phyloP scores from a whole-genome alignment of 495 filamentous ascomycete genomes.

The Penicillium chermesinum region DNA sequence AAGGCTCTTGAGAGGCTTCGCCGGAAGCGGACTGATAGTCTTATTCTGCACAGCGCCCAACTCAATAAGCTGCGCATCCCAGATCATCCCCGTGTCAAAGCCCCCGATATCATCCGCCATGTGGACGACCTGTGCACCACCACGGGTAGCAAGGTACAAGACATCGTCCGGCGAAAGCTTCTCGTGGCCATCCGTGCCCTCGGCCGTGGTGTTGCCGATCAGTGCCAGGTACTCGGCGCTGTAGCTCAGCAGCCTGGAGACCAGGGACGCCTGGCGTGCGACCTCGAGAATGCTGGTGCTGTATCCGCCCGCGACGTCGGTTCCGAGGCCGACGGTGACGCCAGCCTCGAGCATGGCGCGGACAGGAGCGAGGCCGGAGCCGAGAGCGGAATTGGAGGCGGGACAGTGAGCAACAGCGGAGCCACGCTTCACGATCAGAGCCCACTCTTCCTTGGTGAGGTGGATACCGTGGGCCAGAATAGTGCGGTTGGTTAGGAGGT shows the following conservation, averaged over 20 bases:
- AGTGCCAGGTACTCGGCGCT: slow-evolving; percentile 6
- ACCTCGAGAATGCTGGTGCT: slow-evolving; percentile 71
- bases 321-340: slow-evolving; percentile 77
- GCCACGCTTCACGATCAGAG: slow-evolving; percentile 52
- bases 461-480: slow-evolving; percentile 88
- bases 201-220: slow-evolving; percentile 4
- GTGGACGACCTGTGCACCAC: slow-evolving; percentile 74
- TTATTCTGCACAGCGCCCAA: slow-evolving; percentile 37
- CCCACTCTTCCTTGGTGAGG: slow-evolving; percentile 57
- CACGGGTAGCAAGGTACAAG: slow-evolving; percentile 77
- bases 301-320: slow-evolving; percentile 86
- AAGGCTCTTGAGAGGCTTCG: background rate
- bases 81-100: slow-evolving; percentile 83
- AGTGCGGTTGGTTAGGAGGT: slow-evolving; percentile 62
- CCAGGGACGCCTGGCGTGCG: slow-evolving; percentile 70
- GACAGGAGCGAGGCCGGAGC: slow-evolving; percentile 68
- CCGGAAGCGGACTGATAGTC: slow-evolving; percentile 7
- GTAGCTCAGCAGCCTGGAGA: slow-evolving; percentile 50
- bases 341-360: slow-evolving; percentile 67
- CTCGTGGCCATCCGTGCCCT: slow-evolving; percentile 22
- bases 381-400: slow-evolving; percentile 72
- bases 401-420: slow-evolving; percentile 82
- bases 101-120: slow-evolving; percentile 62
- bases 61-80: slow-evolving; percentile 79
- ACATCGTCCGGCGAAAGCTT: slow-evolving; percentile 80